phyloP scores from a whole-genome alignment of 768 basidiomycete species.

The Rhodotorula graminis region DNA sequence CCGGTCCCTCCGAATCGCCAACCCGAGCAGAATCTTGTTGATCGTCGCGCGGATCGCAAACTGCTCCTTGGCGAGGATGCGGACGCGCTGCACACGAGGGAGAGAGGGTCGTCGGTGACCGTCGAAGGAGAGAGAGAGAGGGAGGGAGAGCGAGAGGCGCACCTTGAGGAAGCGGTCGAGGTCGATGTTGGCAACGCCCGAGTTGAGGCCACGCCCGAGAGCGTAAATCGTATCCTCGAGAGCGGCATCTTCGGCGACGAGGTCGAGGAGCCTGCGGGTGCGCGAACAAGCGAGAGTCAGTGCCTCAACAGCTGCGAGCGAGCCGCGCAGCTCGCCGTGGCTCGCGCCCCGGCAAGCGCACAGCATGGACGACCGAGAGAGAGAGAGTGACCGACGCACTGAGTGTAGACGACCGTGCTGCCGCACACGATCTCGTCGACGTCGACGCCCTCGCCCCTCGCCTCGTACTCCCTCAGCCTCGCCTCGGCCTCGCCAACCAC shows the following conservation, averaged over 20 bases:
- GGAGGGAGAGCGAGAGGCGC: not conserved
- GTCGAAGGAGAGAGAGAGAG: slow-evolving; percentile 1
- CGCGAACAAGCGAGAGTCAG: not conserved
- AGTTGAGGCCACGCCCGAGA: slow-evolving; percentile 83
- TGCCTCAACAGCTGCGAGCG: too few relatives aligned
- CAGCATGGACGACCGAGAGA: not conserved
- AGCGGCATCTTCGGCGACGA: slow-evolving; percentile 98
- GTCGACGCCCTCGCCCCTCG: slow-evolving; percentile 74
- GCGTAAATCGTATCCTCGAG: slow-evolving; percentile 99
- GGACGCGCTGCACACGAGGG: slow-evolving; percentile 58
- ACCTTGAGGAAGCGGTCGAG: slow-evolving; percentile 90
- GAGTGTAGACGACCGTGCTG: slow-evolving; percentile 92
- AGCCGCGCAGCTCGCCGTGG: not conserved
- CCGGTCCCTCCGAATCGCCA: slow-evolving; percentile 35
- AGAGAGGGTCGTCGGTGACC: slow-evolving; percentile 9
- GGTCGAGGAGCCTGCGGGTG: slow-evolving; percentile 71
- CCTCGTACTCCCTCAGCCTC: slow-evolving; percentile 68
- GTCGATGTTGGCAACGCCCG: slow-evolving; percentile 70
- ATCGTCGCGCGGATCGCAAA: slow-evolving; percentile 93
- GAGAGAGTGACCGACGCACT: slow-evolving; percentile 56
- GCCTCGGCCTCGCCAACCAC: slow-evolving; percentile 65
- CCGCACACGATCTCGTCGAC: slow-evolving; percentile 96
- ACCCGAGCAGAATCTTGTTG: slow-evolving; percentile 66
- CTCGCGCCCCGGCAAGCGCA: too few relatives aligned
- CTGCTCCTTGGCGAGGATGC: slow-evolving; percentile 87